phyloP scores from a whole-genome alignment of 331 rosid species.

The Saraca asoca region DNA sequence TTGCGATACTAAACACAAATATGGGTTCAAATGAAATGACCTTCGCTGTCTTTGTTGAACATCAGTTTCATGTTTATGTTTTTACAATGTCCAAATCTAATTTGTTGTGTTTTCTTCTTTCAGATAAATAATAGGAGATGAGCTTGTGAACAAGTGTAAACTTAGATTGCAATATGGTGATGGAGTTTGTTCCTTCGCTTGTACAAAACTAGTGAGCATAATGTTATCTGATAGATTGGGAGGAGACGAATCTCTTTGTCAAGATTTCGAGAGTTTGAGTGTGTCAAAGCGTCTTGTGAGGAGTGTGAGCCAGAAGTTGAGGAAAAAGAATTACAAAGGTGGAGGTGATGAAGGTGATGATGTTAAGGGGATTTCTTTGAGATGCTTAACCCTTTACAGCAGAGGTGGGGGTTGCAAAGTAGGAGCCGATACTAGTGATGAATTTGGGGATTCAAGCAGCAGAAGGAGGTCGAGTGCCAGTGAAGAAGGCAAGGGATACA shows the following conservation, averaged over 20 bases:
- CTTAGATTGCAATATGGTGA: constrained; percentile 32
- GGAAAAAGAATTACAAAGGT: constrained; percentile 61
- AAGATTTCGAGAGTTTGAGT: constrained; percentile 65
- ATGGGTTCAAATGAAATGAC: background rate
- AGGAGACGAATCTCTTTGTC: constrained; percentile 58
- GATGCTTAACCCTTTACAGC: constrained; percentile 74
- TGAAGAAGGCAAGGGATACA: constrained; percentile 83
- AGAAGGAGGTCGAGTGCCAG: constrained; percentile 91
- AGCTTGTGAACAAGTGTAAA: constrained; percentile 29
- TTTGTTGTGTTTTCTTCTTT: constrained; percentile 27
- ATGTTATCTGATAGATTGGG: constrained; percentile 63
- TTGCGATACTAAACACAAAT: constrained; percentile 8
- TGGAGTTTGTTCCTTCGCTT: constrained; percentile 38
- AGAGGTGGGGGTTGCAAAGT: constrained; percentile 98
- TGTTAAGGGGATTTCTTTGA: constrained; percentile 68
- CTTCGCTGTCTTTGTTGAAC: background rate
- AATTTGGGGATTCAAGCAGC: constrained; percentile 66
- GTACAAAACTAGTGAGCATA: constrained; percentile 43
- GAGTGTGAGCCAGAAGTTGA: constrained; percentile 86
- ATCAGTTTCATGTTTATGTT: constrained; percentile 18
- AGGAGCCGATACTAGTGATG: constrained; percentile 96
- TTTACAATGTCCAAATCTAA: constrained; percentile 31
- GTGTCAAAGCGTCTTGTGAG: constrained; percentile 86
- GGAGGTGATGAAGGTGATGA: constrained; percentile 64
- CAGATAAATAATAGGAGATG: constrained; percentile 35